A percentile compares a stretch with the other conserved stretches of the same genome.
Conservation (phyloP, 805 yeast species). For the Candida manassasensis region DNA sequence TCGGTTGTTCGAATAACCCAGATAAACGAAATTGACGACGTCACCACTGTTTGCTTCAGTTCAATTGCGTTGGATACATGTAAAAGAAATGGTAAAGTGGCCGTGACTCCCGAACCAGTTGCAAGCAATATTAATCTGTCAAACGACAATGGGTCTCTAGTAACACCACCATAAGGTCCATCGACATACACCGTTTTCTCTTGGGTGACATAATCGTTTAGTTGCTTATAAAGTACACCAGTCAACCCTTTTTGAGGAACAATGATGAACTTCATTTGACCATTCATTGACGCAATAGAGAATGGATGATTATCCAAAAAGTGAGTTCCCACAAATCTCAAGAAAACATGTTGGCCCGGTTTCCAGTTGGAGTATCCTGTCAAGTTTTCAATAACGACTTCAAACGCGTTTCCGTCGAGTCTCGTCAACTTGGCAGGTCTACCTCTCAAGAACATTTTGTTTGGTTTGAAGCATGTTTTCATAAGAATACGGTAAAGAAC, state of each 20-base stretch:
- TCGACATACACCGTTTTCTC: slow-evolving; percentile 39
- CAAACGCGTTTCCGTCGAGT: slow-evolving; percentile 22
- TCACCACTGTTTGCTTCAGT: slow-evolving; percentile 12
- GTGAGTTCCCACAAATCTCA: slow-evolving; percentile 42
- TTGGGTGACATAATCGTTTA: slow-evolving; percentile 22
- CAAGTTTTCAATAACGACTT: slow-evolving; percentile 31
- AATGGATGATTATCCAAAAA: slow-evolving; percentile 55
- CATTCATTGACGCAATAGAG: slow-evolving; percentile 38
- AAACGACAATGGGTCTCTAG: slow-evolving; percentile 42
- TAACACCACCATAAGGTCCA: slow-evolving; percentile 56
- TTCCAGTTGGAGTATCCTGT: slow-evolving; percentile 37
- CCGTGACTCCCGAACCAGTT: slow-evolving; percentile 52
- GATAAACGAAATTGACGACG: slow-evolving; percentile 30
- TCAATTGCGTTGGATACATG: slow-evolving; percentile 16
- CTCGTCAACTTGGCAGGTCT: slow-evolving; percentile 29
- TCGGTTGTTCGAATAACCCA: slow-evolving; percentile 40
- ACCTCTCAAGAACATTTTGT: slow-evolving; percentile 33
- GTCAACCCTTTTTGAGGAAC: slow-evolving; percentile 48
- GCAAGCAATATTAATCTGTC: slow-evolving; percentile 39
- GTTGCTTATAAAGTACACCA: slow-evolving; percentile 21
- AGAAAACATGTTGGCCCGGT: slow-evolving; percentile 53
- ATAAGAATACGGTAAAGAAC: slow-evolving; percentile 41
- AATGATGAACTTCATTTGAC: slow-evolving; percentile 41
- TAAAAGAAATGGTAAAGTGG: slow-evolving; percentile 41
- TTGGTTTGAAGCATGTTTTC: slow-evolving; percentile 45